These are phyloP conservation scores for Malassezia furfur DNA, from an alignment of 1,284 basidiomycete species.

Conservation along the genomic window DNA sequence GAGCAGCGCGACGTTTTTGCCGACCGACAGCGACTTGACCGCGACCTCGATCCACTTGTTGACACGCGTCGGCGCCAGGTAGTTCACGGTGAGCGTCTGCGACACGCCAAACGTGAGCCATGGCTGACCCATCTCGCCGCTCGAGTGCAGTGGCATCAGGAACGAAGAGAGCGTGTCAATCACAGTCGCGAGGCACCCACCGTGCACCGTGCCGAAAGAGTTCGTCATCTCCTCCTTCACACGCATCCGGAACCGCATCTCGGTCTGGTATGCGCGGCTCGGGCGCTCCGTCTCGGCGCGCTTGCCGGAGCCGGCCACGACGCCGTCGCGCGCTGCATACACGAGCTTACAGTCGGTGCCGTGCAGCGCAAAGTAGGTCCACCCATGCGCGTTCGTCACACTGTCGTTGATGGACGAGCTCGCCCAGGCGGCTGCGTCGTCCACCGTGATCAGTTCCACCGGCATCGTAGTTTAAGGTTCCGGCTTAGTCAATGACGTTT, in stretches of 20 bases:
- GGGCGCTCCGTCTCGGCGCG: constrained; percentile 9
- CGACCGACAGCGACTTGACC: constrained; percentile 23
- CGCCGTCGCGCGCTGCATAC: constrained; percentile 12
- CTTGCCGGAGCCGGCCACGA: constrained; percentile 6
- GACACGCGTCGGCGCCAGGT: constrained; percentile 32
- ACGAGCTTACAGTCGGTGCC: not conserved
- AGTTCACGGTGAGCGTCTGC: constrained; percentile 36
- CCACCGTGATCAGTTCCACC: constrained; percentile 2
- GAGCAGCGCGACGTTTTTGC: constrained; percentile 27
- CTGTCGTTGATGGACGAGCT: not conserved
- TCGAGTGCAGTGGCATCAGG: constrained; percentile 22
- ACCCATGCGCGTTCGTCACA: not conserved
- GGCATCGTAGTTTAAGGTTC: not conserved
- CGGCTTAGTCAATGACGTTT: not conserved
- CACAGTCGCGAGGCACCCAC: constrained; percentile 12
- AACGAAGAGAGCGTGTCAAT: constrained; percentile 12
- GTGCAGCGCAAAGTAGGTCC: not conserved
- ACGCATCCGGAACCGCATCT: constrained; percentile 11
- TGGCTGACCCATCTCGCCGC: constrained; percentile 22
- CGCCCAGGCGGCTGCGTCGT: not conserved
- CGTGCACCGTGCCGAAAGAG: constrained; percentile 15
- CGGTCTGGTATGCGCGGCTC: constrained; percentile 1
- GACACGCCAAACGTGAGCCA: constrained; percentile 44
- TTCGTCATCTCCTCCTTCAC: constrained; percentile 8
- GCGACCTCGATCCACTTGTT: constrained; percentile 37